These are phyloP conservation scores for Marasmius sp. DNA, from an alignment of 1,284 basidiomycete species.

Conservation along the genomic window DNA sequence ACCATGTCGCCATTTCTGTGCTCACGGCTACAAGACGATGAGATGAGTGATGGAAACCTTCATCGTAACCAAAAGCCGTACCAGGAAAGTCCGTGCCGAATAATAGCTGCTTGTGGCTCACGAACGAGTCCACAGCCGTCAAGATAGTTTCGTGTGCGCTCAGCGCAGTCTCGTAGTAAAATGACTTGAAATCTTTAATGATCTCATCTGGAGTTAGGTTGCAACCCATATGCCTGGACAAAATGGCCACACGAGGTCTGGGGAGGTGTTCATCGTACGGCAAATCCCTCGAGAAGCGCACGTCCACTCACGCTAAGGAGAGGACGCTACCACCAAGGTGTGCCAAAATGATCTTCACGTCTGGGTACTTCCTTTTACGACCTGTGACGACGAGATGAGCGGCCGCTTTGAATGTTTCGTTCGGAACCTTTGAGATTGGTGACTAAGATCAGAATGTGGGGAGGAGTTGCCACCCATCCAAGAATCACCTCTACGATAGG, in stretches of 20 bases:
- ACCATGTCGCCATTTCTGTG: constrained; percentile 55
- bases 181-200: constrained; percentile 61
- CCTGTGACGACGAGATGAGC: constrained; percentile 71
- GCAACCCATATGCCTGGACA: constrained; percentile 69
- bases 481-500: constrained; percentile 62
- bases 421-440: constrained; percentile 52
- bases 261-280: neutral
- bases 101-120: constrained; percentile 47
- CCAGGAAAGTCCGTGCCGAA: constrained; percentile 79
- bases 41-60: neutral
- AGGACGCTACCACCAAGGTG: constrained; percentile 67
- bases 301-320: constrained; percentile 39
- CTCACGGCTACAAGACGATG: constrained; percentile 47
- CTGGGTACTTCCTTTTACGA: constrained; percentile 57
- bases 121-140: constrained; percentile 47
- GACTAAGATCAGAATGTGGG: neutral
- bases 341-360: constrained; percentile 63
- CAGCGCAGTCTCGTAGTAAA: constrained; percentile 72
- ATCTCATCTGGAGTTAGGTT: constrained; percentile 57
- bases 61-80: neutral
- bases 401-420: constrained; percentile 78
- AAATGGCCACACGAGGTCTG: constrained; percentile 59
- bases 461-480: neutral
- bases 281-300: neutral
- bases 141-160: constrained; percentile 54